Evolutionary conservation across 2,329 filamentous ascomycete species (phyloP), one percentile per base, ranked within the genome.

Genomic region (Daldinia eschscholtzii): DNA sequence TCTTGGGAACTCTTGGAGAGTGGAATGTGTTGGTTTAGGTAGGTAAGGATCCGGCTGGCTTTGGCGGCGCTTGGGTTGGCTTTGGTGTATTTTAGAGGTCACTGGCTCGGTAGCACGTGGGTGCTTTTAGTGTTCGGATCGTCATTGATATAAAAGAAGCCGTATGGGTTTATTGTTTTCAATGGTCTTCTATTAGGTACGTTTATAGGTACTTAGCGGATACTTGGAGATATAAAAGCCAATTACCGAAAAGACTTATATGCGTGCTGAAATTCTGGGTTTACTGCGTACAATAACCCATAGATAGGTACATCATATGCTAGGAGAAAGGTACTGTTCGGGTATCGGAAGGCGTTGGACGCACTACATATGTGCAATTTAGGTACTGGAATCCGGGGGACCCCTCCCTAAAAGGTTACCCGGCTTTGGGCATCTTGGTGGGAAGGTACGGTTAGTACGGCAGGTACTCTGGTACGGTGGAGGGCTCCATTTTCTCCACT

Each of bases 51-150:
- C n/a, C 28, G 15, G 26, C 15, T 18, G 26, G 28, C 2, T 42
- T 42, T 42, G 39, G 39, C 39, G 39, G 39, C 9, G n/a, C 39
- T 42, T 42, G 15, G 57, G n/a, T 44, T 39, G 3, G 33, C 30
- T 23, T 30, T 52, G 33, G 61, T 41, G 53, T 61, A 37, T 37
- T 18, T 55, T 20, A 6, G 26, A 46, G n/a, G 57, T 65, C 41
- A 68, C 44, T 70, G 62, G 65, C 56, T 63, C 33, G 26, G 55
- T 64, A 64, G 68, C 65, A 71, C 68, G 65, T 70, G 68, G 68
- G 39, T 68, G 59, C 58, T 44, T 44, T 28, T 52, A 48, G 66
- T 48, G 62, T 65, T 60, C 7, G 39, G 55, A 63, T 53, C 44
- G 46, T 61, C 37, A 39, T 55, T 46, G 57, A 35, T 57, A 48